These are phyloP conservation scores for Zasmidium angulare DNA, from an alignment of 2,329 filamentous ascomycete genomes.

Conservation along the genomic window DNA sequence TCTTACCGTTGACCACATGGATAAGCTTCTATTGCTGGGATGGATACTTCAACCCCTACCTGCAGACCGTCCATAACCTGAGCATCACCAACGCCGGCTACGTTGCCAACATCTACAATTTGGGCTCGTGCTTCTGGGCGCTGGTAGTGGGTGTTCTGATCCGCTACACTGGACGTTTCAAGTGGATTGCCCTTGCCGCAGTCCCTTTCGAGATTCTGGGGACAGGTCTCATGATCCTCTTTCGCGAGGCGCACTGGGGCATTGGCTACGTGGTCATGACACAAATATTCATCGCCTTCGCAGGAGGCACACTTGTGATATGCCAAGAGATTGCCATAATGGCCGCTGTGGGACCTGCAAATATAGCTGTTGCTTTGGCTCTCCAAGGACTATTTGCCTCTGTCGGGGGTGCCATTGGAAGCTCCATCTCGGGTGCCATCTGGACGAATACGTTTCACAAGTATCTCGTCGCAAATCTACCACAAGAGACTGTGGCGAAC, in stretches of 20 bases:
- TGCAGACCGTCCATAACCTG: conserved; percentile 41
- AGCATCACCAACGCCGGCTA: conserved; percentile 36
- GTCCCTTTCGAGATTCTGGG: conserved; percentile 35
- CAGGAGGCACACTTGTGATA: not conserved
- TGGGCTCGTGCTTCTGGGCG: conserved; percentile 32
- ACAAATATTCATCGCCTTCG: conserved; percentile 33
- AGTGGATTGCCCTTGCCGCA: conserved; percentile 30
- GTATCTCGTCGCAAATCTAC: not conserved
- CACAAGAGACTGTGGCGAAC: not conserved
- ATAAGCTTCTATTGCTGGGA: conserved; percentile 39
- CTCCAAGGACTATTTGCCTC: not conserved
- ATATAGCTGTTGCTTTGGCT: not conserved
- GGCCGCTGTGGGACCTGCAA: not conserved
- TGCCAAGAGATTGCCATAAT: conserved; percentile 1
- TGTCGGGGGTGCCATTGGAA: not conserved
- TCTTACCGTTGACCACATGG: conserved; percentile 43
- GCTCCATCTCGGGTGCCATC: not conserved
- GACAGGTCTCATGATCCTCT: conserved; percentile 36
- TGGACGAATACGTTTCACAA: not conserved
- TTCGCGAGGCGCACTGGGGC: conserved; percentile 32
- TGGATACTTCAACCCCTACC: conserved; percentile 42
- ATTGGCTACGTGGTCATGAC: conserved; percentile 43
- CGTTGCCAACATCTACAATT: conserved; percentile 40
- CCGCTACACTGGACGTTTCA: conserved; percentile 35
- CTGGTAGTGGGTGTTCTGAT: conserved; percentile 34